Percentiles rank a stretch among this genome's conserved stretches.
These are phyloP conservation scores for Coemansia sp. DNA, from an alignment of 192 early-diverging fungal genomes.

Conservation along the genomic window DNA sequence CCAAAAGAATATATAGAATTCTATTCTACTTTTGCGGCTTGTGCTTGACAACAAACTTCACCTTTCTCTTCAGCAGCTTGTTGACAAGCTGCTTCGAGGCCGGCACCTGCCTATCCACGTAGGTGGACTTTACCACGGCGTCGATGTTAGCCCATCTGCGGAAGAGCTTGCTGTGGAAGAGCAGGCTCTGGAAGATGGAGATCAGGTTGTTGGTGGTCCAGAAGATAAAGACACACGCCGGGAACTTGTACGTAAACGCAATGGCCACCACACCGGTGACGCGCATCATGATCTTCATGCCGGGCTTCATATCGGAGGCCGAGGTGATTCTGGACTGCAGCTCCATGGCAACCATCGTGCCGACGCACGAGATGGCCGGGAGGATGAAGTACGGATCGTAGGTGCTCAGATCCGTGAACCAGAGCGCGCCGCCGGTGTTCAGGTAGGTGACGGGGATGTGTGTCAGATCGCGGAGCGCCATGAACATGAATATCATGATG, in stretches of 20 bases:
- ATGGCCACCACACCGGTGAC: slow-evolving; percentile 46
- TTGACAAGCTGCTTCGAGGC: neutral
- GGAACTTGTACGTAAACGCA: slow-evolving; percentile 56
- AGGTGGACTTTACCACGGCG: slow-evolving; percentile 31
- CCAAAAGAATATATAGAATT: neutral
- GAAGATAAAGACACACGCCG: slow-evolving; percentile 76
- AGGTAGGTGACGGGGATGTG: slow-evolving; percentile 80
- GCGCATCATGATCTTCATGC: slow-evolving; percentile 56
- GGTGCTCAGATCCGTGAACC: slow-evolving; percentile 84
- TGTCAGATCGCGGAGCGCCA: slow-evolving; percentile 80
- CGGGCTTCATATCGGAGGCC: slow-evolving; percentile 12
- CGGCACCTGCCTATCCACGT: neutral
- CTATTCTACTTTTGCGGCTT: slow-evolving; percentile 14
- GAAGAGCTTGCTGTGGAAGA: slow-evolving; percentile 62
- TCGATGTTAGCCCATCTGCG: slow-evolving; percentile 65
- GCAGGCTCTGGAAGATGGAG: slow-evolving; percentile 68
- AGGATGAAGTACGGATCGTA: slow-evolving; percentile 83
- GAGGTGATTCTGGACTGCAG: slow-evolving; percentile 42
- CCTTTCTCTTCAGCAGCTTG: slow-evolving; percentile 15
- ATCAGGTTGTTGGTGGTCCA: slow-evolving; percentile 79
- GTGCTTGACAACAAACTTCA: slow-evolving; percentile 25
- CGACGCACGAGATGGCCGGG: slow-evolving; percentile 68
- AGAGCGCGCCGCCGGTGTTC: slow-evolving; percentile 70
- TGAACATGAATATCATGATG: slow-evolving; percentile 83
- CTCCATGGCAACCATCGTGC: slow-evolving; percentile 76